Conservation (phyloP, 306 rosid species). For the Mimosa bimucronata region DNA sequence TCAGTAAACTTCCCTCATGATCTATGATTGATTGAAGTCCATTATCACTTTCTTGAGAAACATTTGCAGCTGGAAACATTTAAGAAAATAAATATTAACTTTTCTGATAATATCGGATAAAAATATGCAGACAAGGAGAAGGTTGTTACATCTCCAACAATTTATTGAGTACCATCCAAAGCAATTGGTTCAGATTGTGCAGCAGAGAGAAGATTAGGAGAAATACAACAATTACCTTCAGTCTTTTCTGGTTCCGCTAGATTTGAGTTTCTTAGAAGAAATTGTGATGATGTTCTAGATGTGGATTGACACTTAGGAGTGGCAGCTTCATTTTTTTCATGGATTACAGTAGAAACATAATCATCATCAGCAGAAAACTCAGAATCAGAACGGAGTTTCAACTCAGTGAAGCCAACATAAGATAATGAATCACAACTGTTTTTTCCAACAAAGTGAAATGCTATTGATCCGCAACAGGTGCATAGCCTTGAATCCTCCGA, state of each 20-base stretch:
- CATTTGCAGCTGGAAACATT: constrained; percentile 47
- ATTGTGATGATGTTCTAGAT: constrained; percentile 38
- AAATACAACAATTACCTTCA: constrained; percentile 31
- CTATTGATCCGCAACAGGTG: constrained; percentile 41
- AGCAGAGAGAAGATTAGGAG: constrained; percentile 33
- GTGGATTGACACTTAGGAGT: constrained; percentile 38
- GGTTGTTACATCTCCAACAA: constrained; percentile 42
- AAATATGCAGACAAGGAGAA: constrained; percentile 16
- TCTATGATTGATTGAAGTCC: constrained; percentile 37
- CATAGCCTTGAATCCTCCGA: constrained; percentile 36
- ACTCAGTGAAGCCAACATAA: constrained; percentile 48
- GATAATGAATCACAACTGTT: constrained; percentile 37
- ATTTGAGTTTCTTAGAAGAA: constrained; percentile 31
- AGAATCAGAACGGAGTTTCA: constrained; percentile 62
- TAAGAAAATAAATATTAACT: constrained; percentile 34
- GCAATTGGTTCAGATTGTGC: constrained; percentile 1
- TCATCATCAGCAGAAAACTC: constrained; percentile 67
- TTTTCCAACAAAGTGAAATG: constrained; percentile 35
- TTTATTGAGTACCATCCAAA: constrained; percentile 23
- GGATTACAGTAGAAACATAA: constrained; percentile 40
- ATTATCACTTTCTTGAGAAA: constrained; percentile 42
- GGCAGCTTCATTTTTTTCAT: constrained; percentile 37
- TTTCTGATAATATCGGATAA: neutral
- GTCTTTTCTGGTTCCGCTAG: constrained; percentile 38
- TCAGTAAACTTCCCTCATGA: constrained; percentile 34